Conservation (phyloP, 2,329 filamentous ascomycete species). For the Didymella keratinophila region DNA sequence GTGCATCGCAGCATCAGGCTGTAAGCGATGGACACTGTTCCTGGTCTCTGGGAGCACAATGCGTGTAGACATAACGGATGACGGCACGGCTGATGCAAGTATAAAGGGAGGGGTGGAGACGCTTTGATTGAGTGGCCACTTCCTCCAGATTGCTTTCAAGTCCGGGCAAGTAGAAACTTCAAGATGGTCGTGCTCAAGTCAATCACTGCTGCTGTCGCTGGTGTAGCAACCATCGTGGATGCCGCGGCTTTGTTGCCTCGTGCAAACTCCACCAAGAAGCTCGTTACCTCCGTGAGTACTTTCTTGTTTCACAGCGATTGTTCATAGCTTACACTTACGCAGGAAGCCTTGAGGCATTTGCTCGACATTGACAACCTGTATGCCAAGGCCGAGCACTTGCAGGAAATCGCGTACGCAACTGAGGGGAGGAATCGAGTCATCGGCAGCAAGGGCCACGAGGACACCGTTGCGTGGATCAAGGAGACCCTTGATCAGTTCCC, state of each 20-base stretch:
- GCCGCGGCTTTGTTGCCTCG: conserved; percentile 35
- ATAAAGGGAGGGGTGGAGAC: conserved; percentile 23
- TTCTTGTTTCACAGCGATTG: too few relatives aligned
- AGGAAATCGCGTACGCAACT: conserved; percentile 52
- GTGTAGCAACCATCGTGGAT: conserved; percentile 28
- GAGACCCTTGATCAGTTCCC: conserved; percentile 39
- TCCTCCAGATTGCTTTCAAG: not conserved
- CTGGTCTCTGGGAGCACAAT: conserved; percentile 21
- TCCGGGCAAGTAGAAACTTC: not conserved
- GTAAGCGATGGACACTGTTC: conserved; percentile 15
- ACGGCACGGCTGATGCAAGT: not conserved
- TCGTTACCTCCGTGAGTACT: conserved; percentile 37
- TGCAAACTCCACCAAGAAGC: conserved; percentile 28
- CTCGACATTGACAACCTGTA: conserved; percentile 39
- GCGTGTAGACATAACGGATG: not conserved
- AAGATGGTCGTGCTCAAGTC: conserved; percentile 34
- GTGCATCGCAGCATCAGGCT: conserved; percentile 21
- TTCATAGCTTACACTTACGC: conserved; percentile 12
- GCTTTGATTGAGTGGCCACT: not conserved
- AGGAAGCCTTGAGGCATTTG: conserved; percentile 35
- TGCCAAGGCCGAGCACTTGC: conserved; percentile 43
- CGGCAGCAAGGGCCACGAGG: conserved; percentile 50
- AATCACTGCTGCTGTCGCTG: conserved; percentile 33
- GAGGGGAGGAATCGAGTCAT: conserved; percentile 53
- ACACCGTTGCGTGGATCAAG: conserved; percentile 51